These are phyloP conservation scores for Fusarium guadeloupense DNA, from an alignment of 2,329 filamentous ascomycete species.

Conservation along the genomic window DNA sequence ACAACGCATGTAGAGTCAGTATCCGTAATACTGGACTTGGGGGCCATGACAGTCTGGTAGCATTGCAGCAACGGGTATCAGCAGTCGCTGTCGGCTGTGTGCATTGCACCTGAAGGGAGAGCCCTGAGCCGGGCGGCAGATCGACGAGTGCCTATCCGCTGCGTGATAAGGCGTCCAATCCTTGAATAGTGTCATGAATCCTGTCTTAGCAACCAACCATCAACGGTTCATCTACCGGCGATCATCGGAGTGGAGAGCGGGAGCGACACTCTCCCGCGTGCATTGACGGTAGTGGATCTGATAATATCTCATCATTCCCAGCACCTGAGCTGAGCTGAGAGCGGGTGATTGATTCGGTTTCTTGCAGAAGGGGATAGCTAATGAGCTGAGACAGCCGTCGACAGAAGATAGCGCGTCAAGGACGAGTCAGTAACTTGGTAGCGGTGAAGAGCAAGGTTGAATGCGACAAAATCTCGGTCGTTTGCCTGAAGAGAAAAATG, in stretches of 20 bases:
- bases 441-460: no score
- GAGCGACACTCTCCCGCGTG: slow-evolving; percentile 16
- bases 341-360: slow-evolving; percentile 17
- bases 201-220: slow-evolving; percentile 4
- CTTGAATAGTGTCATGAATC: no score
- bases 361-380: slow-evolving; percentile 19
- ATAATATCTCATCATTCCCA: neutral
- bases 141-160: neutral
- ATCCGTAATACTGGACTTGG: neutral
- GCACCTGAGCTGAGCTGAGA: neutral
- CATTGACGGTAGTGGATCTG: slow-evolving; percentile 9
- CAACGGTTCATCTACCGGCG: slow-evolving; percentile 1
- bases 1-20: slow-evolving; percentile 9
- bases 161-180: neutral
- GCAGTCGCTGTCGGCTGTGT: slow-evolving; percentile 18
- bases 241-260: slow-evolving; percentile 11
- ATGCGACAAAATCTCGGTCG: no score
- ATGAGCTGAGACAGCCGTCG: neutral
- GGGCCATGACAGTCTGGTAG: slow-evolving; percentile 2
- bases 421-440: no score
- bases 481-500: neutral
- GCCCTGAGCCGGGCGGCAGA: slow-evolving; percentile 14
- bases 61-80: slow-evolving; percentile 11
- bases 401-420: no score
- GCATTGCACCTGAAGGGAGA: slow-evolving; percentile 10